Evolutionary conservation across 2,329 filamentous ascomycete genomes (phyloP), one percentile per base, ranked within the genome.

Genomic region (Colletotrichum sp.): DNA sequence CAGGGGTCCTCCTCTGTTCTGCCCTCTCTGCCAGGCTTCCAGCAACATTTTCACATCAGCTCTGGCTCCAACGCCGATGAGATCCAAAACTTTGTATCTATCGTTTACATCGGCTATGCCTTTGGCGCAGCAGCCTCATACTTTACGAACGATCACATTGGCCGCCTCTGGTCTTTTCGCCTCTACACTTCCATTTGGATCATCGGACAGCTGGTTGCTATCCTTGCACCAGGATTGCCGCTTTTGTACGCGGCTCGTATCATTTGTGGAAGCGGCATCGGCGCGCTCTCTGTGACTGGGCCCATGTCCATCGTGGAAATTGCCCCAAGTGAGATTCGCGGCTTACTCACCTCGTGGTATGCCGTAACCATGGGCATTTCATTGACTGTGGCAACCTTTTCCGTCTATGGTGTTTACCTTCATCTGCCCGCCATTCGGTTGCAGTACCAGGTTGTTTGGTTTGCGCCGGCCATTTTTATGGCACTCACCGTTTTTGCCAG

Each of bases 31-130:
- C 80, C 81, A 9, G 79, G 83, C 26, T 86, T 86, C 73, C 80
- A 84, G 72, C 30, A 83, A 18, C 78, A 82, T 12, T 86, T 86
- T 71, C 79, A 79, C 18, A 81, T 85, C 72, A 80, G 69, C 28
- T 83, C 83, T 13, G 79, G 78, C 10, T 74, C 82, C 59, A 79
- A 80, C 67, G 79, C 82, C 4, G 65, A 69, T 5, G 71, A 81
- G 15, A 83, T 85, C n/a, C 76, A 72, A 18, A 84, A 84, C 55
- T 85, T 84, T 72, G 80, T 87, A 34, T 86, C 85, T 13, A 76
- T 86, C 30, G 79, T 81, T 13, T 78, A 85, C 72, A 78, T 86
- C 8, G 49, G 49, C n/a, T 55, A 55, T 8, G 49, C 49, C 13
- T 21, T 55, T 24, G 49, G 49, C 13, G 49, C 49, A 24, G 49